phyloP scores from a whole-genome alignment of 2,329 filamentous ascomycete genomes.

The Chaetomiaceae sp. region DNA sequence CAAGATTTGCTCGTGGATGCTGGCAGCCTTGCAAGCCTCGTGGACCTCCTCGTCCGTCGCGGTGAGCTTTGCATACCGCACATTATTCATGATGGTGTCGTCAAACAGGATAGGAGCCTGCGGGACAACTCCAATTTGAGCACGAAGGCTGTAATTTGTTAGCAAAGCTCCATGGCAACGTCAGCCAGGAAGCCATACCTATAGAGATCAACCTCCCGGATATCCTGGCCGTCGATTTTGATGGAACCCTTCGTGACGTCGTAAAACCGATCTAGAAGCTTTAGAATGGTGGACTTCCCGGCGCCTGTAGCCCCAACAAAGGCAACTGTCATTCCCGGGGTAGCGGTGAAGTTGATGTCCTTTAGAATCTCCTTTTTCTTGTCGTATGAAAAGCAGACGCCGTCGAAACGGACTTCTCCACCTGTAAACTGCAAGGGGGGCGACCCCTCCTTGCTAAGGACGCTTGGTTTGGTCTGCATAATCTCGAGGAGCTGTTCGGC shows the following conservation, averaged over 20 bases:
- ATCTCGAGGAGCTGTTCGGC: constrained; percentile 55
- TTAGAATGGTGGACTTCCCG: constrained; percentile 55
- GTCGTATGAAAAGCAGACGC: constrained; percentile 57
- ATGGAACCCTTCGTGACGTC: constrained; percentile 52
- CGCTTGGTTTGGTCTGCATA: constrained; percentile 53
- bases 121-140: constrained; percentile 53
- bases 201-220: constrained; percentile 49
- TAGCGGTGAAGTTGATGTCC: constrained; percentile 47
- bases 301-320: constrained; percentile 59
- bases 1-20: constrained; percentile 55
- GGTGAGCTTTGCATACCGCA: constrained; percentile 51
- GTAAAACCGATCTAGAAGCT: constrained; percentile 57
- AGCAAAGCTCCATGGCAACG: neutral
- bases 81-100: constrained; percentile 56
- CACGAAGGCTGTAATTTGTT: constrained; percentile 42
- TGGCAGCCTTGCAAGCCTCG: constrained; percentile 51
- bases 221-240: constrained; percentile 52
- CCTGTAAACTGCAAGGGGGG: constrained; percentile 47
- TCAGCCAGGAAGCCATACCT: constrained; percentile 33
- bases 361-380: constrained; percentile 55
- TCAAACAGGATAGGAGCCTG: constrained; percentile 55
- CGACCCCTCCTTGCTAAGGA: constrained; percentile 49
- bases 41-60: constrained; percentile 53
- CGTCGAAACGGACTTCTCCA: constrained; percentile 51
- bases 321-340: constrained; percentile 52